These are phyloP conservation scores for Gracilariopsis chorda DNA, from an alignment of 23 red algal species.

Conservation along the genomic window DNA sequence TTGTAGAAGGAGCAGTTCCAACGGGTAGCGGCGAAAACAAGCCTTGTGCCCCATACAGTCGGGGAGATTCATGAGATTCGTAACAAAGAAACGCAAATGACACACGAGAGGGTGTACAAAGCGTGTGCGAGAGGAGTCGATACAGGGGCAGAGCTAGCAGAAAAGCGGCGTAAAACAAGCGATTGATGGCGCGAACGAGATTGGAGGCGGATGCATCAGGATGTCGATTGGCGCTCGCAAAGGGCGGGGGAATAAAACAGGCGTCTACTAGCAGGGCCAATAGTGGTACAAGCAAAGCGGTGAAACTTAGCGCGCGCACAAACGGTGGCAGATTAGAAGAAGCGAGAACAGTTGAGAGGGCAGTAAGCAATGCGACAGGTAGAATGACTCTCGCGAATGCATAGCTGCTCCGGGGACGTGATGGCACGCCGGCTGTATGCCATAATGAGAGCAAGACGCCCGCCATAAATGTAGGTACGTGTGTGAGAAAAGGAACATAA, in stretches of 20 bases:
- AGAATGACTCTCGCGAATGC: background rate
- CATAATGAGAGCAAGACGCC: constrained; percentile 24
- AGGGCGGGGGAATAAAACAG: background rate
- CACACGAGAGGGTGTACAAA: background rate
- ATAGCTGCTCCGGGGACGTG: background rate
- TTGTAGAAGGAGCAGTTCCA: background rate
- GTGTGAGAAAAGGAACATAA: constrained; percentile 37
- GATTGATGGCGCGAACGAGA: constrained; percentile 6
- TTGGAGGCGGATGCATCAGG: background rate
- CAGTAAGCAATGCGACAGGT: background rate
- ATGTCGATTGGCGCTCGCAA: background rate
- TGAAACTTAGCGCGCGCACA: background rate
- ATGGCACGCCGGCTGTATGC: background rate
- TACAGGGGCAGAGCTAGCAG: background rate
- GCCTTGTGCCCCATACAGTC: background rate
- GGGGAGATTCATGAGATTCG: background rate
- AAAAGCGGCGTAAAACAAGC: background rate
- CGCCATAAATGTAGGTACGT: constrained; percentile 11
- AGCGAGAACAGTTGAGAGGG: background rate
- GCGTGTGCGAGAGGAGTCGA: background rate
- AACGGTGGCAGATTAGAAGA: background rate
- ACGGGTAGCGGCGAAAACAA: background rate
- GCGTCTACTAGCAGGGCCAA: background rate
- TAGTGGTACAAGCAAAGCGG: background rate
- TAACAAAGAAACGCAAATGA: background rate